These are phyloP conservation scores for Diaporthe vexans DNA, from an alignment of 2,329 filamentous ascomycete species.

Conservation along the genomic window DNA sequence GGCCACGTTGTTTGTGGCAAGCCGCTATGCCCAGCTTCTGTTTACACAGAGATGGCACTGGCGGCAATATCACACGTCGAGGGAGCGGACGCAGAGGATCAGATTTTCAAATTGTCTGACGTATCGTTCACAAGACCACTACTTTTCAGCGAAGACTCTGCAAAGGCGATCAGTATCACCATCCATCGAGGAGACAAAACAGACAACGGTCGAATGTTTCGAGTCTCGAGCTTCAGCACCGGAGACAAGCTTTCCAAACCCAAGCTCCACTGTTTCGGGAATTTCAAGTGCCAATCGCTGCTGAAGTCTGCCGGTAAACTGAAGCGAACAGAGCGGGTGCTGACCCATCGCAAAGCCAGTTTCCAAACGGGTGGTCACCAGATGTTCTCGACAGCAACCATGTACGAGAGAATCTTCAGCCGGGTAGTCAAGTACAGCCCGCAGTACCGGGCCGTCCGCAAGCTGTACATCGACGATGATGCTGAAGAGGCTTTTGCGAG, in stretches of 20 bases:
- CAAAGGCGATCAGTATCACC: not conserved
- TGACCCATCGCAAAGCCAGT: not conserved
- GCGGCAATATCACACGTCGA: not conserved
- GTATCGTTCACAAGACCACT: not conserved
- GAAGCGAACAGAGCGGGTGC: not conserved
- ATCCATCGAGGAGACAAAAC: not conserved
- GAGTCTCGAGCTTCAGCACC: not conserved
- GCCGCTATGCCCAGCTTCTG: slow-evolving; percentile 10
- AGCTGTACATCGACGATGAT: not conserved
- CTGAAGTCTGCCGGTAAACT: not conserved
- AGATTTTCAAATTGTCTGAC: not conserved
- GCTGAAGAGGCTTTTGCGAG: not conserved
- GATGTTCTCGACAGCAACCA: not conserved
- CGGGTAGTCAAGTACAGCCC: slow-evolving; percentile 3
- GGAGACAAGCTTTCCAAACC: not conserved
- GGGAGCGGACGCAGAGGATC: too few relatives aligned
- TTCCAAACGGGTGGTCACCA: not conserved
- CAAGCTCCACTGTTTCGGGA: not conserved
- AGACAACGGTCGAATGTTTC: not conserved
- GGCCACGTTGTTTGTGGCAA: not conserved
- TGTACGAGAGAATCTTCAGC: slow-evolving; percentile 14
- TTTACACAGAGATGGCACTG: slow-evolving; percentile 15
- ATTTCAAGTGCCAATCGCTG: not conserved
- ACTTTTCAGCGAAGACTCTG: not conserved
- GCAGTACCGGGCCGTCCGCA: not conserved